These are phyloP conservation scores for Colletotrichum noveboracense DNA, from an alignment of 2,329 filamentous ascomycete species.

Conservation along the genomic window DNA sequence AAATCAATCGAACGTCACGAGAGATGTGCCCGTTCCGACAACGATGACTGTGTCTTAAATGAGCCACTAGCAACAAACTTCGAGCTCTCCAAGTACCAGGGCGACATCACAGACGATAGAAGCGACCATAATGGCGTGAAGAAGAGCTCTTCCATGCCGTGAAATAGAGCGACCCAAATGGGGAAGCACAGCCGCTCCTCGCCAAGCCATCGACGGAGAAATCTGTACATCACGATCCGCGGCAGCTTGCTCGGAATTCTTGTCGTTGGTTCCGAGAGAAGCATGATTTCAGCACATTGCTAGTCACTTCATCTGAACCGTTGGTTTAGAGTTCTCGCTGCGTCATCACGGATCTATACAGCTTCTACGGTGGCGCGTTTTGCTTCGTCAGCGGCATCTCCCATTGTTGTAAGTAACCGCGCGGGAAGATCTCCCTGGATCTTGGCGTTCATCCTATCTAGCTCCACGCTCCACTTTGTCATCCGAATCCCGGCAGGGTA, in stretches of 20 bases:
- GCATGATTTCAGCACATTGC: neutral
- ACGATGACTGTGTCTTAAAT: neutral
- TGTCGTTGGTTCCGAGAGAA: neutral
- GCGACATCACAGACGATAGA: neutral
- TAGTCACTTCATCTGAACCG: neutral
- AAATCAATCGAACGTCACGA: neutral
- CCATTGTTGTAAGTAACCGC: neutral
- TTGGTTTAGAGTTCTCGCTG: neutral
- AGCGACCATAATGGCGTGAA: too few species aligned
- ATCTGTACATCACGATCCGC: neutral
- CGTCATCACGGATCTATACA: neutral
- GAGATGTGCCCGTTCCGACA: neutral
- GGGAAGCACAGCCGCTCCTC: neutral
- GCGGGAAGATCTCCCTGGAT: neutral
- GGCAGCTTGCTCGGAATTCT: neutral
- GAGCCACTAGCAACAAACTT: neutral
- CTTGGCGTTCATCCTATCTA: neutral
- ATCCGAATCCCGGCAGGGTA: neutral
- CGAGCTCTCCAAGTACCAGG: neutral
- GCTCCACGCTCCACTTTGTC: neutral
- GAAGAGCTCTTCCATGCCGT: neutral
- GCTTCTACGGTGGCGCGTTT: neutral
- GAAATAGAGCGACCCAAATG: neutral
- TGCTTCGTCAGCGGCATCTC: neutral
- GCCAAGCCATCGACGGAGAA: neutral